Evolutionary conservation across 352 stramenopile species (phyloP).

Genomic region (Phytophthora niederhauseri): DNA sequence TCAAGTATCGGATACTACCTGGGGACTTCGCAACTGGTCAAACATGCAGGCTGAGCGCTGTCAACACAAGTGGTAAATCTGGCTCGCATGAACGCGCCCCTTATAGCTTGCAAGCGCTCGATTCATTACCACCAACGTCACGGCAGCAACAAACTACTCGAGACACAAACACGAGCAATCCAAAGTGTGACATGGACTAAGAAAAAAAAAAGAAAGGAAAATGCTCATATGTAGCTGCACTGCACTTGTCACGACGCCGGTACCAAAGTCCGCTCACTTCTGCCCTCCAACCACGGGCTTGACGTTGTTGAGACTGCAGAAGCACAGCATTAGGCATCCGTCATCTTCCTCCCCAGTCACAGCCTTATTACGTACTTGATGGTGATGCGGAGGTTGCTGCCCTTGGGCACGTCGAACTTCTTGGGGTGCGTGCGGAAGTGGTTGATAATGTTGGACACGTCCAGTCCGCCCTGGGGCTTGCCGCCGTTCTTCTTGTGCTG

Average conservation of each 20-base stretch:
- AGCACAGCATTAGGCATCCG: slow-evolving; percentile 7
- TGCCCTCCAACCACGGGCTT: slow-evolving; percentile 73
- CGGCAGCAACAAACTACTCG: slow-evolving; percentile 10
- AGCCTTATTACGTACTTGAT: slow-evolving; percentile 65
- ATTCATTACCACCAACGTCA: slow-evolving; percentile 19
- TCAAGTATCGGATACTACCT: no score
- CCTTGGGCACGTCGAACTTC: slow-evolving; percentile 84
- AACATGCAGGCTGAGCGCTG: no score
- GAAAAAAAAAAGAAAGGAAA: slow-evolving; percentile 15
- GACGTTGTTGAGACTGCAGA: slow-evolving; percentile 65
- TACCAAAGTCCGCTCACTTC: slow-evolving; percentile 41
- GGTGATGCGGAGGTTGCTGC: slow-evolving; percentile 79
- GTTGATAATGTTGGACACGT: slow-evolving; percentile 81
- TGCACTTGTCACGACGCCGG: slow-evolving; percentile 2
- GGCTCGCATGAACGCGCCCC: no score
- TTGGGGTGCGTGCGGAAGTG: slow-evolving; percentile 79
- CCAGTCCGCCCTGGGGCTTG: slow-evolving; percentile 38
- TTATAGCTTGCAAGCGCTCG: slow-evolving; percentile 42
- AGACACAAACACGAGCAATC: slow-evolving; percentile 2
- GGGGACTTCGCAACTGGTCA: no score
- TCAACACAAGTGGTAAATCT: no score
- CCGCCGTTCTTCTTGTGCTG: slow-evolving; percentile 10
- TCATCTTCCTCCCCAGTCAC: not conserved
- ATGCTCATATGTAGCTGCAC: not conserved
- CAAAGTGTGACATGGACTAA: slow-evolving; percentile 5